Percentiles rank a stretch among this genome's conserved stretches.
Evolutionary conservation across 495 filamentous ascomycete species (phyloP).

Genomic region (Hypoxylon lienhwacheense): DNA sequence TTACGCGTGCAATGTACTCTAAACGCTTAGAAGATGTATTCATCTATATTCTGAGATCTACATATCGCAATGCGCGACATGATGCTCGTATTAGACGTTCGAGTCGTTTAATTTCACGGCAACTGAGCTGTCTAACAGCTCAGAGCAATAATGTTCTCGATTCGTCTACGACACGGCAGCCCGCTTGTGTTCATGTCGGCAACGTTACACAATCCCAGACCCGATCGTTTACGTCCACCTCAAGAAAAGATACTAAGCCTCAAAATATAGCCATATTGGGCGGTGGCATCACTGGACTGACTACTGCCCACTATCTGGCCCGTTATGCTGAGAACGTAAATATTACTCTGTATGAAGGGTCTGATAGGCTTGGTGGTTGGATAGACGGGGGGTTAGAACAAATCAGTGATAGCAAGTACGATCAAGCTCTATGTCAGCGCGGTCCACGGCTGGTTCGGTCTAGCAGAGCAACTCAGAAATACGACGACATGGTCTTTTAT

Average conservation of each 20-base stretch:
- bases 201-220: not conserved
- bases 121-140: slow-evolving; percentile 25
- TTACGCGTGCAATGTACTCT: slow-evolving; percentile 30
- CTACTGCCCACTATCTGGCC: slow-evolving; percentile 72
- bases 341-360: slow-evolving; percentile 80
- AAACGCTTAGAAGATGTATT: slow-evolving; percentile 28
- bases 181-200: slow-evolving; percentile 1
- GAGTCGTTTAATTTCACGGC: slow-evolving; percentile 15
- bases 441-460: slow-evolving; percentile 80
- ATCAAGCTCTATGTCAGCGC: slow-evolving; percentile 72
- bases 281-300: slow-evolving; percentile 88
- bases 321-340: slow-evolving; percentile 51
- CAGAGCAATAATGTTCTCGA: not conserved
- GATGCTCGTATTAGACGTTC: not conserved
- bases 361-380: slow-evolving; percentile 77
- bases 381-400: slow-evolving; percentile 65
- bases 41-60: slow-evolving; percentile 27
- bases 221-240: slow-evolving; percentile 25
- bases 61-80: slow-evolving; percentile 26
- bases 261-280: slow-evolving; percentile 74
- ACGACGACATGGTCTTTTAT: slow-evolving; percentile 48
- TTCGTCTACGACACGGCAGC: slow-evolving; percentile 4
- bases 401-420: slow-evolving; percentile 47
- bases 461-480: slow-evolving; percentile 32
- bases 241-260: slow-evolving; percentile 27